Evolutionary conservation across 1,139 yeast species (phyloP).

Genomic region (Eremothecium coryli): DNA sequence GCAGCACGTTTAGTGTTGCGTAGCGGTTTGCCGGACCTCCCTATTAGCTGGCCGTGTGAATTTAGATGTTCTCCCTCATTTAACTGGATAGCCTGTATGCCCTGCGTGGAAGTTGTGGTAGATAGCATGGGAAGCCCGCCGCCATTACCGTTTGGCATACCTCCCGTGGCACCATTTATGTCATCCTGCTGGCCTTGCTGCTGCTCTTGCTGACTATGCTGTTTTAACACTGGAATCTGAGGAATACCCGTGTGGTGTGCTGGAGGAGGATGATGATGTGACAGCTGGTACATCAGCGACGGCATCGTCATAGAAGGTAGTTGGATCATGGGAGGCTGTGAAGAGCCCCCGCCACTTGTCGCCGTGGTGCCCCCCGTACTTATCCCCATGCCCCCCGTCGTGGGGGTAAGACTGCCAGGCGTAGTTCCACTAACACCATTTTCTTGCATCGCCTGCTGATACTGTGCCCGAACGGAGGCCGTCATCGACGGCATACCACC

Average conservation of each 20-base stretch:
- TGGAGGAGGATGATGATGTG: constrained; percentile 2
- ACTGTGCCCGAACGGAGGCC: constrained; percentile 3
- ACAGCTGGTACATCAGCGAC: constrained; percentile 5
- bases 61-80: constrained; percentile 19
- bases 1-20: constrained; percentile 73
- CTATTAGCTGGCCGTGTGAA: constrained; percentile 21
- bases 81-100: constrained; percentile 6
- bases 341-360: constrained; percentile 8
- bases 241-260: constrained; percentile 3
- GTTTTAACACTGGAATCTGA: constrained; percentile 4
- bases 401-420: constrained; percentile 1
- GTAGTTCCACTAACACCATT: neutral
- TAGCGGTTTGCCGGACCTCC: constrained; percentile 39
- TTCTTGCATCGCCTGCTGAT: constrained; percentile 5
- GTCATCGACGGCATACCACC: constrained; percentile 3
- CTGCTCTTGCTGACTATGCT: constrained; percentile 1
- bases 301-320: constrained; percentile 6
- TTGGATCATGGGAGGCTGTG: constrained; percentile 5
- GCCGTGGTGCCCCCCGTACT: neutral
- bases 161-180: constrained; percentile 2
- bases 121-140: constrained; percentile 4
- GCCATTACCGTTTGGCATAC: constrained; percentile 1
- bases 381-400: constrained; percentile 1
- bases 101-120: constrained; percentile 6
- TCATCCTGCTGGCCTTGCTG: constrained; percentile 4